Evolutionary conservation across 805 yeast genomes (phyloP).

Genomic region (Ogataea paradorogensis): DNA sequence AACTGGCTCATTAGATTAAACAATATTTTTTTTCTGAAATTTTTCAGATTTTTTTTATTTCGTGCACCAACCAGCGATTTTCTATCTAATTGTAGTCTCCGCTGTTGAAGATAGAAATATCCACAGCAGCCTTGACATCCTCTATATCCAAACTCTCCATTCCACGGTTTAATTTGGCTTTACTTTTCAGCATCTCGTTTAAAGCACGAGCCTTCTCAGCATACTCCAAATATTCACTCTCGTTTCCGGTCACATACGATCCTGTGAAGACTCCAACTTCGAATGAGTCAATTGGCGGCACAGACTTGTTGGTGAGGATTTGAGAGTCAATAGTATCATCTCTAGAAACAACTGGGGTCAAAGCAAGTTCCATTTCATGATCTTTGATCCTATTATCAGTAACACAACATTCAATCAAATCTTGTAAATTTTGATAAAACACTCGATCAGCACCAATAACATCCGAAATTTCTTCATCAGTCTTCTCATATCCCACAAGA

Average conservation of each 20-base stretch:
- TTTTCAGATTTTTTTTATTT: conserved; percentile 3
- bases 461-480: conserved; percentile 70
- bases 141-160: conserved; percentile 38
- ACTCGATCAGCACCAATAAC: conserved; percentile 89
- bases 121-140: conserved; percentile 77
- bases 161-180: conserved; percentile 37
- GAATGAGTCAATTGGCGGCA: conserved; percentile 52
- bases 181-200: conserved; percentile 54
- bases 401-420: conserved; percentile 76
- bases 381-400: conserved; percentile 30
- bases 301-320: conserved; percentile 18
- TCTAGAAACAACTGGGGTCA: conserved; percentile 35
- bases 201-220: conserved; percentile 80
- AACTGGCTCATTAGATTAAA: conserved; percentile 12
- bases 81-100: conserved; percentile 42
- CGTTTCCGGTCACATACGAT: conserved; percentile 89
- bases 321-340: conserved; percentile 30
- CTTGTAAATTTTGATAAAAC: conserved; percentile 81
- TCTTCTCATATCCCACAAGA: conserved; percentile 79
- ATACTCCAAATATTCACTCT: conserved; percentile 74
- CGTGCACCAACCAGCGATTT: conserved; percentile 10
- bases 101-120: conserved; percentile 53
- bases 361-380: conserved; percentile 33
- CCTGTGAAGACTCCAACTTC: conserved; percentile 99
- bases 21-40: conserved; percentile 1